These are phyloP conservation scores for Alternaria arbusti DNA, from an alignment of 2,329 filamentous ascomycete species.

Conservation along the genomic window DNA sequence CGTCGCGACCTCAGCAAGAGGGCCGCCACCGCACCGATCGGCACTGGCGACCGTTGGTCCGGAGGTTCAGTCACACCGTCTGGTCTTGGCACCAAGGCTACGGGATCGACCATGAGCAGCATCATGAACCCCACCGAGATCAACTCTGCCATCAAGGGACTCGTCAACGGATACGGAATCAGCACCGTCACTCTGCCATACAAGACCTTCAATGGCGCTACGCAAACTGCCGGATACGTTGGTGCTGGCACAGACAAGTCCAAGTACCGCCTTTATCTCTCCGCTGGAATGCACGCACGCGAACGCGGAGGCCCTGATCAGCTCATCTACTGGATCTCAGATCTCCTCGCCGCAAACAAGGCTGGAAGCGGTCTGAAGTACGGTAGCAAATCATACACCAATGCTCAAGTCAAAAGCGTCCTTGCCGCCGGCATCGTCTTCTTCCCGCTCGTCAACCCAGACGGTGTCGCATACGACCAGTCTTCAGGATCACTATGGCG, in stretches of 20 bases:
- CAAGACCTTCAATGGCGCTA: constrained; percentile 54
- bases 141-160: constrained; percentile 52
- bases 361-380: constrained; percentile 59
- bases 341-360: constrained; percentile 62
- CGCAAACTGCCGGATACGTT: constrained; percentile 52
- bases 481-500: constrained; percentile 42
- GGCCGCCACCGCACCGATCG: constrained; percentile 41
- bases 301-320: constrained; percentile 65
- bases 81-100: constrained; percentile 51
- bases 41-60: constrained; percentile 51
- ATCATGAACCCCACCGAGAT: constrained; percentile 58
- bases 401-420: constrained; percentile 59
- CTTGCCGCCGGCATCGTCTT: constrained; percentile 63
- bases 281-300: constrained; percentile 63
- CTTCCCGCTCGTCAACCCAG: constrained; percentile 46
- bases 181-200: constrained; percentile 53
- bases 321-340: constrained; percentile 64
- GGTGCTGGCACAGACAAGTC: constrained; percentile 54
- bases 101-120: constrained; percentile 47
- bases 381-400: constrained; percentile 60
- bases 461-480: constrained; percentile 46
- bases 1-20: constrained; percentile 33
- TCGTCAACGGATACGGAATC: constrained; percentile 52
- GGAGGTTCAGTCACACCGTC: constrained; percentile 51
- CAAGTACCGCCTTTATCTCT: constrained; percentile 58